A percentile compares a stretch with the other conserved stretches of the same genome.
Evolutionary conservation across 2,329 filamentous ascomycete genomes (phyloP).

Genomic region (Microcera coccophila): DNA sequence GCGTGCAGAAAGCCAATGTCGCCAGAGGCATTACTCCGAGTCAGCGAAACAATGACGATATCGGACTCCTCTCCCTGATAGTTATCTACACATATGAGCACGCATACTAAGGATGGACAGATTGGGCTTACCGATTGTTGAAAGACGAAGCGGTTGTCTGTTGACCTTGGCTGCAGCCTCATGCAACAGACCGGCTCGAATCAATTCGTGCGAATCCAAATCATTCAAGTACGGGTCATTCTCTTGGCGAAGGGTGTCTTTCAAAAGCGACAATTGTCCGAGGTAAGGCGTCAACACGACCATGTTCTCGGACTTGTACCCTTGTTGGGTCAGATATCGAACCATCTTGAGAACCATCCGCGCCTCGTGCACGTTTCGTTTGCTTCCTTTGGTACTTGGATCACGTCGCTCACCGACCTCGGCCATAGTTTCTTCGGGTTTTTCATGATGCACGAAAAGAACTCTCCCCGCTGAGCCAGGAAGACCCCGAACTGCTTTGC

Average conservation of each 20-base stretch:
- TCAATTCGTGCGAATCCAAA: slow-evolving; percentile 59
- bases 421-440: slow-evolving; percentile 47
- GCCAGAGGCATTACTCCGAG: slow-evolving; percentile 57
- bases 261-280: slow-evolving; percentile 60
- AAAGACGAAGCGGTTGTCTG: slow-evolving; percentile 56
- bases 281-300: slow-evolving; percentile 71
- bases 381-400: slow-evolving; percentile 47
- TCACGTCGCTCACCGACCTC: slow-evolving; percentile 49
- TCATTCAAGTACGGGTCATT: slow-evolving; percentile 67
- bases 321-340: slow-evolving; percentile 66
- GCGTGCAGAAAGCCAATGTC: slow-evolving; percentile 70
- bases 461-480: slow-evolving; percentile 55
- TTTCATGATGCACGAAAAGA: slow-evolving; percentile 62
- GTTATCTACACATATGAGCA: slow-evolving; percentile 51
- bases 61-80: slow-evolving; percentile 76
- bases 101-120: not conserved
- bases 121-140: slow-evolving; percentile 61
- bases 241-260: slow-evolving; percentile 48
- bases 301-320: slow-evolving; percentile 61
- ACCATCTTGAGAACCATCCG: slow-evolving; percentile 63
- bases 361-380: slow-evolving; percentile 60
- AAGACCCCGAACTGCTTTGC: slow-evolving; percentile 53
- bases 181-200: slow-evolving; percentile 56
- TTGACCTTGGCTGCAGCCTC: slow-evolving; percentile 46
- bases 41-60: slow-evolving; percentile 65